Conservation (phyloP, 768 basidiomycete genomes). For the Boletus sensibilis region DNA sequence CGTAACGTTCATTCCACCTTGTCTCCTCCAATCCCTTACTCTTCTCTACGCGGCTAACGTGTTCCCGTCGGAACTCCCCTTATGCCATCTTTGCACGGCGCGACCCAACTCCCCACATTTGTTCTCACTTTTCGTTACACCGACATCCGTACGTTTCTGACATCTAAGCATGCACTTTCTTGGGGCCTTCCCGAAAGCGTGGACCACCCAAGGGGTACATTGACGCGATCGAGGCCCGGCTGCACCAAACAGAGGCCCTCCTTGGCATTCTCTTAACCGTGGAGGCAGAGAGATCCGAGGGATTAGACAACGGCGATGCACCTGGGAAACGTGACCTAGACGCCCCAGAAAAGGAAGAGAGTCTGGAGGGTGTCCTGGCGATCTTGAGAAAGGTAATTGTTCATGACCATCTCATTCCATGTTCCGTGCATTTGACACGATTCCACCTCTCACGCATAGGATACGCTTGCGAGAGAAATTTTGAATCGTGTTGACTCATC, state of each 20-base stretch:
- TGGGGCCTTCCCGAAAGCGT: slow-evolving; percentile 77
- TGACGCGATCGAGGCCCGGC: slow-evolving; percentile 86
- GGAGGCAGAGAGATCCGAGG: slow-evolving; percentile 27
- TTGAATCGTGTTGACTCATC: slow-evolving; percentile 79
- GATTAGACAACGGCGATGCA: slow-evolving; percentile 30
- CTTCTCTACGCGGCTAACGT: slow-evolving; percentile 7
- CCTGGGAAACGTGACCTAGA: slow-evolving; percentile 24
- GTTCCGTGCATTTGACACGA: background rate
- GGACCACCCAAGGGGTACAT: slow-evolving; percentile 95
- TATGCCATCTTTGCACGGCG: background rate
- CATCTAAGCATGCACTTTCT: slow-evolving; percentile 66
- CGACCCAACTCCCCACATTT: background rate
- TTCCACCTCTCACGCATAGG: slow-evolving; percentile 41
- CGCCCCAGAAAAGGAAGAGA: slow-evolving; percentile 11
- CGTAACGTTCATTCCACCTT: slow-evolving; percentile 18
- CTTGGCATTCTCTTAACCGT: slow-evolving; percentile 74
- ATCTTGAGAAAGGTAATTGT: slow-evolving; percentile 51
- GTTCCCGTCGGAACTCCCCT: slow-evolving; percentile 4
- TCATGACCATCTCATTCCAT: background rate
- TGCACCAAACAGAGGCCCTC: slow-evolving; percentile 89
- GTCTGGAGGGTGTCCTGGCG: slow-evolving; percentile 38
- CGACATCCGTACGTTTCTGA: slow-evolving; percentile 4
- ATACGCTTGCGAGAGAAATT: slow-evolving; percentile 77
- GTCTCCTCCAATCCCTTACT: slow-evolving; percentile 3
- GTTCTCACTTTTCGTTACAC: slow-evolving; percentile 9